Evolutionary conservation across 305 asterid species (phyloP).

Genomic region (Fraxinus angustifolia): DNA sequence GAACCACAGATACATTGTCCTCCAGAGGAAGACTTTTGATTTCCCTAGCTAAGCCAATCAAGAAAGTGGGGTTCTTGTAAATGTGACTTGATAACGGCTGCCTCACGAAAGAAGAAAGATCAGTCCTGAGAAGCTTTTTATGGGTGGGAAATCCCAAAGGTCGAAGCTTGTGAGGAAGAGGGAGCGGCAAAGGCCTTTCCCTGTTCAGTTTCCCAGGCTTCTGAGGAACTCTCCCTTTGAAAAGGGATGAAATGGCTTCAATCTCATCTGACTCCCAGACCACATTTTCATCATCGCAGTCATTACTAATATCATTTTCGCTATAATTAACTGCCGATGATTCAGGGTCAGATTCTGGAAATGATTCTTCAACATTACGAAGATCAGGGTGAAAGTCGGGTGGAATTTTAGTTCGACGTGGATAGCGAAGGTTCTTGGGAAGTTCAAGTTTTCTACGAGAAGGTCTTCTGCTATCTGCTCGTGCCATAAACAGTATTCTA

Average conservation of each 20-base stretch:
- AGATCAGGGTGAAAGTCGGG: slow-evolving; percentile 51
- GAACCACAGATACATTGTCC: slow-evolving; percentile 60
- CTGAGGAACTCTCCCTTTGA: slow-evolving; percentile 76
- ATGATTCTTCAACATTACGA: slow-evolving; percentile 22
- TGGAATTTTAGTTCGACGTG: slow-evolving; percentile 55
- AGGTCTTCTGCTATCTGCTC: slow-evolving; percentile 27
- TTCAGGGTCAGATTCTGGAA: slow-evolving; percentile 19
- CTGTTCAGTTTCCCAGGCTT: slow-evolving; percentile 64
- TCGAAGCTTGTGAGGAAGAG: slow-evolving; percentile 66
- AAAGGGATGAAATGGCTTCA: slow-evolving; percentile 86
- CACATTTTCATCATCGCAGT: slow-evolving; percentile 27
- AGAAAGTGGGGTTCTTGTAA: slow-evolving; percentile 78
- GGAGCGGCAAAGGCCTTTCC: slow-evolving; percentile 68
- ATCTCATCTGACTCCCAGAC: slow-evolving; percentile 75
- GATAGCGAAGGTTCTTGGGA: slow-evolving; percentile 59
- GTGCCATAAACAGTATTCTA: slow-evolving; percentile 35
- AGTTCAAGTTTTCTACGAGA: slow-evolving; percentile 34
- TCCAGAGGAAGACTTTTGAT: slow-evolving; percentile 53
- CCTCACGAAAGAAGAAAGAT: slow-evolving; percentile 33
- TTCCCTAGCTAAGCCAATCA: slow-evolving; percentile 76
- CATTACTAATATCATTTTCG: slow-evolving; percentile 11
- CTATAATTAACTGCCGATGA: slow-evolving; percentile 20
- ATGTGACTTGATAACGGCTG: slow-evolving; percentile 57
- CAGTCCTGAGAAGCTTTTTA: slow-evolving; percentile 49
- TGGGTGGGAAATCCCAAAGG: slow-evolving; percentile 69